A percentile compares a stretch with the other conserved stretches of the same genome.
Conservation (phyloP, 2,329 filamentous ascomycete species). For the Phialocephala subalpina region DNA sequence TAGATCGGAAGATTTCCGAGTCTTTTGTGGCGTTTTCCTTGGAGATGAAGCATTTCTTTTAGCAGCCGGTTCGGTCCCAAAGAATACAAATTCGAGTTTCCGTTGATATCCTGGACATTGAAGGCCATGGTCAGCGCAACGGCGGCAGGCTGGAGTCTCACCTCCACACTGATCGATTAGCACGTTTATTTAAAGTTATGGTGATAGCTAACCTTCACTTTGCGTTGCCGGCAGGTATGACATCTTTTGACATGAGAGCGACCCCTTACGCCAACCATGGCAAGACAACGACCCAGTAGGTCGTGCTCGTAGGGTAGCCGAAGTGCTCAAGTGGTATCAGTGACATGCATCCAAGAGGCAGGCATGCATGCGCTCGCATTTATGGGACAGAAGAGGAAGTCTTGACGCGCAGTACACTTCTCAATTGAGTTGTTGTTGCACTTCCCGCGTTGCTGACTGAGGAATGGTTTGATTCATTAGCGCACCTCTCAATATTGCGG, state of each 20-base stretch:
- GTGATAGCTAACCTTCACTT: constrained; percentile 10
- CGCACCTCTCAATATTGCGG: too few relatives aligned
- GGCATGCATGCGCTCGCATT: not conserved
- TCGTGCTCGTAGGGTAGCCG: not conserved
- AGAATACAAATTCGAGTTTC: constrained; percentile 17
- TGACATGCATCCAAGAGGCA: not conserved
- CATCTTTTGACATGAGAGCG: constrained; percentile 18
- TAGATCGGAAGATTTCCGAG: not conserved
- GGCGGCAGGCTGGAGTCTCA: constrained; percentile 18
- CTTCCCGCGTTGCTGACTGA: not conserved
- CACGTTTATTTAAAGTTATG: not conserved
- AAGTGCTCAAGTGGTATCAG: constrained; percentile 1
- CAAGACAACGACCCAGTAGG: not conserved
- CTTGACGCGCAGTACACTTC: not conserved
- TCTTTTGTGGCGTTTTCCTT: not conserved
- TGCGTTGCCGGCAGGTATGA: constrained; percentile 19
- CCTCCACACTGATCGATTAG: constrained; percentile 27
- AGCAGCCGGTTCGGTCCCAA: not conserved
- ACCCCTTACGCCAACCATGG: constrained; percentile 24
- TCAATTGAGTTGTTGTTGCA: not conserved
- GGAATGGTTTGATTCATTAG: not conserved
- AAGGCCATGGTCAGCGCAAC: constrained; percentile 19
- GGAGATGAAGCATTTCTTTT: constrained; percentile 4
- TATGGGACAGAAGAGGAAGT: not conserved
- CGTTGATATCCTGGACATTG: constrained; percentile 23